Base-by-base conservation (phyloP, 306 rosid genomes). In the Bauhinia variegata region DNA sequence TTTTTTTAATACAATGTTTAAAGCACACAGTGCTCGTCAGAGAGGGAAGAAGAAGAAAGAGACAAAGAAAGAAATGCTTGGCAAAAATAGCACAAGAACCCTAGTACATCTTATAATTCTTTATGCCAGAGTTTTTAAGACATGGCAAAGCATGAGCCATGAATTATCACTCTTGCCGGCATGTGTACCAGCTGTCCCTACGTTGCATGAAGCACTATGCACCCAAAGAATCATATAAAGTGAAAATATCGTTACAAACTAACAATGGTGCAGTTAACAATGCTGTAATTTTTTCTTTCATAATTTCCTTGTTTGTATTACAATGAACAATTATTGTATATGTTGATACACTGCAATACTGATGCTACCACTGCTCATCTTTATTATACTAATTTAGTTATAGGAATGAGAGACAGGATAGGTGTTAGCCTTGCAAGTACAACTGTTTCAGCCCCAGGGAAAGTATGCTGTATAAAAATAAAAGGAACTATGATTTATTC, bases 221-320 rank as follows among this genome's bases (percentile, higher is more conserved):
- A 10, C 56, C 28, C 34, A 36, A 23, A 8, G 39, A 59, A 41
- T 43, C 56, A 74, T 65, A 41, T 56, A 15, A 17, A 23, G 28
- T 37, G 58, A 41, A 51, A 42, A 23, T 59, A 37, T 41, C 51
- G 50, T 41, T 59, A 49, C 49, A 18, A 41, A 67, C 42, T 39
- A 50, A 42, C 58, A 33, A 41, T 34, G n/a, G 46, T 60, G 37
- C 10, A 4, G 3, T 48, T 46, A 42, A 62, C 46, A 17, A 50
- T 51, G 28, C 41, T 9, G 56, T 50, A 49, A 49, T 12, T 23
- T 52, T 44, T 19, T 7, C 4, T 17, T 57, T 47, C 39, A 56
- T 31, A 55, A 46, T 55, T 69, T 65, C 17, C 72, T 66, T 52
- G 15, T 52, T 30, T 59, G 7, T 55, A 37, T 36, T 61, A 49